A percentile compares a stretch with the other conserved stretches of the same genome.
Evolutionary conservation across 495 filamentous ascomycete genomes (phyloP).

Genomic region (Neurospora sp.): DNA sequence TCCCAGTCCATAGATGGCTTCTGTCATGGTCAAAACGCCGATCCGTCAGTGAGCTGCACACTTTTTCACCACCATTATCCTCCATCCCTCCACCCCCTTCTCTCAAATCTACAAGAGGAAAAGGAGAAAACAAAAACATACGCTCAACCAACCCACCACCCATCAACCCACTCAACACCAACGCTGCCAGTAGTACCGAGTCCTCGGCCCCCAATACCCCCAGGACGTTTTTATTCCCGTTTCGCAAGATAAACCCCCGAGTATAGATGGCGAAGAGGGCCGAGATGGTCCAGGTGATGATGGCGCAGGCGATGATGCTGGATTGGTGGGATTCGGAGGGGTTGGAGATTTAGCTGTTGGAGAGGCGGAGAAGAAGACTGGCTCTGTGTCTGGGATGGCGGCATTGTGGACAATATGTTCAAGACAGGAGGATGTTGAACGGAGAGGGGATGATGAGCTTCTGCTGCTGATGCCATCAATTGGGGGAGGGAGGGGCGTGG

Average conservation of each 20-base stretch:
- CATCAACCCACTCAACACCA: slow-evolving; percentile 14
- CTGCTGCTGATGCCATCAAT: too few relatives aligned
- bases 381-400: background rate
- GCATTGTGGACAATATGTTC: background rate
- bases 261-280: slow-evolving; percentile 21
- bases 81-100: too few relatives aligned
- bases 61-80: too few relatives aligned
- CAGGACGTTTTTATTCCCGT: too few relatives aligned
- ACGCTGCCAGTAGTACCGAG: slow-evolving; percentile 16
- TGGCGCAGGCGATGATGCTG: slow-evolving; percentile 17
- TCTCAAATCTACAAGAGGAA: too few relatives aligned
- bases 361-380: background rate
- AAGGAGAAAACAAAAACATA: background rate
- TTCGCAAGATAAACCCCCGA: slow-evolving; percentile 3
- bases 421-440: background rate
- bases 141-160: slow-evolving; percentile 12
- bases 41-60: background rate
- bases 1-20: slow-evolving; percentile 13
- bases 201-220: slow-evolving; percentile 13
- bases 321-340: slow-evolving; percentile 11
- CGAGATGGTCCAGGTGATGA: slow-evolving; percentile 11
- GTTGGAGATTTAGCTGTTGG: slow-evolving; percentile 7
- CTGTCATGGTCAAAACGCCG: background rate
- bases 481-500: background rate
- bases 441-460: too few relatives aligned